Evolutionary conservation across 495 filamentous ascomycete genomes (phyloP).

Genomic region (Neurospora sp.): DNA sequence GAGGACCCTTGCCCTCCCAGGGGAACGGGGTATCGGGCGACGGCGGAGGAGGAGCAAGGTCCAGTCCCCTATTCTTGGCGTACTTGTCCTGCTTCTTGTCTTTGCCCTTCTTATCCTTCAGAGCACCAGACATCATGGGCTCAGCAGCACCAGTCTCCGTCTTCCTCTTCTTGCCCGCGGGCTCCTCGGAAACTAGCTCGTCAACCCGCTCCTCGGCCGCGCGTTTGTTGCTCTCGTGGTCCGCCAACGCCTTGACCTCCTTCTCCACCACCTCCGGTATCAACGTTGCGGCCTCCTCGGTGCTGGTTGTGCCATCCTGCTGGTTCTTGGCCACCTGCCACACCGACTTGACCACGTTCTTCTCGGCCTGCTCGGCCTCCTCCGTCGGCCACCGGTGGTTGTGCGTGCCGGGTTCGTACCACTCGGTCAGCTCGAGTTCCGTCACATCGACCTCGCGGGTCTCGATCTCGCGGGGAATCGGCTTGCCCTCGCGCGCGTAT

Average conservation of each 20-base stretch:
- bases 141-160: slow-evolving; percentile 20
- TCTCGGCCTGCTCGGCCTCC: slow-evolving; percentile 62
- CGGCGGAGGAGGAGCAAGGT: slow-evolving; percentile 24
- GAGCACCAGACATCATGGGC: slow-evolving; percentile 45
- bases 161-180: slow-evolving; percentile 21
- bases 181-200: slow-evolving; percentile 24
- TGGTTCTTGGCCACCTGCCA: slow-evolving; percentile 42
- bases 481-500: slow-evolving; percentile 83
- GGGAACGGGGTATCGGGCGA: slow-evolving; percentile 25
- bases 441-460: slow-evolving; percentile 65
- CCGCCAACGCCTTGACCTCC: slow-evolving; percentile 33
- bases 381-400: slow-evolving; percentile 60
- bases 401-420: slow-evolving; percentile 77
- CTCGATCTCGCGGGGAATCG: slow-evolving; percentile 74
- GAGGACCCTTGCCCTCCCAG: slow-evolving; percentile 44
- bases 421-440: slow-evolving; percentile 72
- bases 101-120: slow-evolving; percentile 15
- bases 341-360: slow-evolving; percentile 62
- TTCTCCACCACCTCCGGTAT: slow-evolving; percentile 37
- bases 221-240: slow-evolving; percentile 37
- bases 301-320: slow-evolving; percentile 14
- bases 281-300: slow-evolving; percentile 20
- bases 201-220: slow-evolving; percentile 37
- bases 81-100: slow-evolving; percentile 11
- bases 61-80: slow-evolving; percentile 24